Conservation (phyloP, 257 asterid species). For the Ehretia macrophylla region DNA sequence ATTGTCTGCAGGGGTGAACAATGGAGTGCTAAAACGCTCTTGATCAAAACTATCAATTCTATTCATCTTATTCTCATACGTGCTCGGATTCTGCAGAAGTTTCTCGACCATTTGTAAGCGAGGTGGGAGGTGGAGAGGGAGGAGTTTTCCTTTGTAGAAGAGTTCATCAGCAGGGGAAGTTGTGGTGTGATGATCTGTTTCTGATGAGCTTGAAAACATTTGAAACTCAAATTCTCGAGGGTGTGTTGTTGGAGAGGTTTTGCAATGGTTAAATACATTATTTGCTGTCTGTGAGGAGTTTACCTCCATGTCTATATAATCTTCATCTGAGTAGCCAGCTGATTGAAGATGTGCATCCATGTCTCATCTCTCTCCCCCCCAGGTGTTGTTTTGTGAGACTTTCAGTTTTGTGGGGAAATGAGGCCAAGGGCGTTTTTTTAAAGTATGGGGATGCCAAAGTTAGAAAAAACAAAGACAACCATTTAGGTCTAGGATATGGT, state of each 20-base stretch:
- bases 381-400: slow-evolving; percentile 14
- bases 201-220: slow-evolving; percentile 57
- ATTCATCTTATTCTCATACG: slow-evolving; percentile 14
- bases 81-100: slow-evolving; percentile 32
- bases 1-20: slow-evolving; percentile 35
- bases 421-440: slow-evolving; percentile 14
- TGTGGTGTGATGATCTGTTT: slow-evolving; percentile 33
- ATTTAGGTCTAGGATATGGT: too few relatives aligned
- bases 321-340: slow-evolving; percentile 41
- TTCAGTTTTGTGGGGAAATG: slow-evolving; percentile 7
- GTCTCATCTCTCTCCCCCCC: neutral
- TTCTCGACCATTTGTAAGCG: slow-evolving; percentile 74
- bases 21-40: slow-evolving; percentile 54
- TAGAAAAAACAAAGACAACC: neutral
- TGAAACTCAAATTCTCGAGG: slow-evolving; percentile 77
- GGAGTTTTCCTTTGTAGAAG: slow-evolving; percentile 87
- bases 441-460: slow-evolving; percentile 1
- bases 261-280: slow-evolving; percentile 28
- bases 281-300: slow-evolving; percentile 31
- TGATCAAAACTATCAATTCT: slow-evolving; percentile 1
- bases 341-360: slow-evolving; percentile 39
- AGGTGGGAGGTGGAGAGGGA: slow-evolving; percentile 92
- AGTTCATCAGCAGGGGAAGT: slow-evolving; percentile 83
- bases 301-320: slow-evolving; percentile 74
- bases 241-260: slow-evolving; percentile 16